Base-by-base conservation (phyloP, 75 land plant genomes). In the Cryptomeria japonica region DNA sequence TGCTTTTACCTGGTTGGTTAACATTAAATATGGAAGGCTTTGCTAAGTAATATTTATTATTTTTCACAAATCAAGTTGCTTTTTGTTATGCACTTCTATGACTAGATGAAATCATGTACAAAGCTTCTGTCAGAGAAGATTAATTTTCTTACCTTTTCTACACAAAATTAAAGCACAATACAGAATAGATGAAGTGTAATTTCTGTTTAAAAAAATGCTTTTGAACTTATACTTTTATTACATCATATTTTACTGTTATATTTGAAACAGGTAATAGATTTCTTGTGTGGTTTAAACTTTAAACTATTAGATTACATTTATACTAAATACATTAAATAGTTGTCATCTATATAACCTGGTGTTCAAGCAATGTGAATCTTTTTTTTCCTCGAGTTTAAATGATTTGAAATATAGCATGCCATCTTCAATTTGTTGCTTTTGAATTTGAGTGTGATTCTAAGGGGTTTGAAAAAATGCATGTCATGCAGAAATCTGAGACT, bases 401-500 rank as follows among this genome's bases (percentile, higher is more conserved):
- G 6, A 18, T 58, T 58, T 58, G 64, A 58, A 58, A 58, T 58
- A 58, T 3, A 58, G 25, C 0, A 18, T 58, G 64, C 22, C 64
- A 19, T 72, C 76, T 72, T 11, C 13, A 31, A 10, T n/a, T 8
- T 72, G 31, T 11, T 19, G 11, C n/a, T 72, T 72, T 72, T 72
- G 2, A 72, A n/a, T n/a, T 72, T 72, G 76, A n/a, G 7, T 72
- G 64, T n/a, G 13, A 72, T 85, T 88, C 73, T 89, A 19, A 13
- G 18, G 49, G 77, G 28, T 28, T 49, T 47, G 58, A 58, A 68
- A 72, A n/a, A 32, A 72, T 72, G 12, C 0, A 31, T 72, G 76
- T 72, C 38, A 70, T 80, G 79, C 92, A 91, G 92, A 84, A 89
- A n/a, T 70, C 92, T 34, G 92, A 91, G 84, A 89, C 91, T 18